Conservation (phyloP, 169 alveolate species). For the Babesia gibsoni region DNA sequence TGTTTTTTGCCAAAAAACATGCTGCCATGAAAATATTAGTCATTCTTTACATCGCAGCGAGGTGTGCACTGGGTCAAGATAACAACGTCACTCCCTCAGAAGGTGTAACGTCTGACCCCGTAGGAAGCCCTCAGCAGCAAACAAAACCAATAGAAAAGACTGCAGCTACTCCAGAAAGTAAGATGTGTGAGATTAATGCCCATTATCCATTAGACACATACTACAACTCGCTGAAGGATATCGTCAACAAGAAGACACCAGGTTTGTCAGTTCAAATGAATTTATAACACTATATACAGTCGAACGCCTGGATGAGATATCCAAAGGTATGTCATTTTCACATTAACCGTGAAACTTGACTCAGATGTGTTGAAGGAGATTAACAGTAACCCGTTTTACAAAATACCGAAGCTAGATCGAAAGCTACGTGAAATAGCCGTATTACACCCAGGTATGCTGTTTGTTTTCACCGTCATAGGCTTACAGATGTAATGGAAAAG, state of each 20-base stretch:
- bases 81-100: too few relatives aligned
- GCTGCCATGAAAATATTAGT: too few relatives aligned
- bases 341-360: background rate
- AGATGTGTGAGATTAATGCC: too few relatives aligned
- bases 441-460: constrained; percentile 39
- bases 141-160: too few relatives aligned
- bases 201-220: constrained; percentile 31
- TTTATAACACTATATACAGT: background rate
- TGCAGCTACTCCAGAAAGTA: too few relatives aligned
- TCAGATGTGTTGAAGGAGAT: constrained; percentile 49
- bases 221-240: constrained; percentile 20
- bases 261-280: background rate
- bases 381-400: constrained; percentile 44
- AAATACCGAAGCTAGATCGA: constrained; percentile 50
- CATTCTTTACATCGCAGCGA: too few relatives aligned
- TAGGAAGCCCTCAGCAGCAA: too few relatives aligned
- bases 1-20: too few relatives aligned
- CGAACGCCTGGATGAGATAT: constrained; percentile 52
- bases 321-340: constrained; percentile 23
- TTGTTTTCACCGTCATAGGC: background rate
- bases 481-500: constrained; percentile 45
- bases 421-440: constrained; percentile 55
- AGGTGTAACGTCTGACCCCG: too few relatives aligned
- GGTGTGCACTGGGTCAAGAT: too few relatives aligned
- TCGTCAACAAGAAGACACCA: constrained; percentile 18